phyloP scores from a whole-genome alignment of 1,139 yeast species.

The Blastobotrys ciferrii region DNA sequence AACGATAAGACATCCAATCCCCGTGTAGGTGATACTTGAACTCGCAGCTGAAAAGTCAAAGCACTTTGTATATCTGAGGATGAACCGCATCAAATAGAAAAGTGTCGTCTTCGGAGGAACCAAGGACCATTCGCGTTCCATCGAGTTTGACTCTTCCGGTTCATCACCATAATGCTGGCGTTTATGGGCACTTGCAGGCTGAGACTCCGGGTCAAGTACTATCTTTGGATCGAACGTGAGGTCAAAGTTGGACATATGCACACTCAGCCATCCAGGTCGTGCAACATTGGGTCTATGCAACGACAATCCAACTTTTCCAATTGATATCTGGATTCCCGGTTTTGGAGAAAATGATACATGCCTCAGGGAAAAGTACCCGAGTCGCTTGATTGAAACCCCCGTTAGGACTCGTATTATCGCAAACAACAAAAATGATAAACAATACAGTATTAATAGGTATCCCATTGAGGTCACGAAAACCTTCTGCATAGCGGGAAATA shows the following conservation, averaged over 20 bases:
- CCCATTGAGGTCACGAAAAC: constrained; percentile 26
- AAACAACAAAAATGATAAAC: constrained; percentile 37
- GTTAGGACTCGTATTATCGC: constrained; percentile 42
- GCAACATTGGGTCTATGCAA: constrained; percentile 44
- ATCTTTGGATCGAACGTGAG: constrained; percentile 32
- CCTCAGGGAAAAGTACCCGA: constrained; percentile 42
- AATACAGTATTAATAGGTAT: constrained; percentile 30
- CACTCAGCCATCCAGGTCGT: constrained; percentile 39
- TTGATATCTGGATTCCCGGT: constrained; percentile 37
- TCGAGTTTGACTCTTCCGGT: constrained; percentile 14
- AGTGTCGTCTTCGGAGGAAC: constrained; percentile 27
- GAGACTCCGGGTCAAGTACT: constrained; percentile 26
- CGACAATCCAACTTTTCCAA: constrained; percentile 37
- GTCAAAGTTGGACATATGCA: constrained; percentile 33
- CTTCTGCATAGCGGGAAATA: constrained; percentile 23
- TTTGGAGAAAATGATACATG: constrained; percentile 37
- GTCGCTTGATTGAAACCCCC: constrained; percentile 43
- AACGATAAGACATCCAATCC: constrained; percentile 29
- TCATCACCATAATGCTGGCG: constrained; percentile 14
- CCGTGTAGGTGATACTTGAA: constrained; percentile 29
- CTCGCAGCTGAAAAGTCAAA: constrained; percentile 31
- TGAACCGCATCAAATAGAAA: constrained; percentile 28
- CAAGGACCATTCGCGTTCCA: constrained; percentile 23
- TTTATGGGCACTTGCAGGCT: constrained; percentile 6
- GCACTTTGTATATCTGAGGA: constrained; percentile 30